A percentile compares a stretch with the other conserved stretches of the same genome.
phyloP scores from a whole-genome alignment of 768 basidiomycete species.

The Pleurotus giganteus region DNA sequence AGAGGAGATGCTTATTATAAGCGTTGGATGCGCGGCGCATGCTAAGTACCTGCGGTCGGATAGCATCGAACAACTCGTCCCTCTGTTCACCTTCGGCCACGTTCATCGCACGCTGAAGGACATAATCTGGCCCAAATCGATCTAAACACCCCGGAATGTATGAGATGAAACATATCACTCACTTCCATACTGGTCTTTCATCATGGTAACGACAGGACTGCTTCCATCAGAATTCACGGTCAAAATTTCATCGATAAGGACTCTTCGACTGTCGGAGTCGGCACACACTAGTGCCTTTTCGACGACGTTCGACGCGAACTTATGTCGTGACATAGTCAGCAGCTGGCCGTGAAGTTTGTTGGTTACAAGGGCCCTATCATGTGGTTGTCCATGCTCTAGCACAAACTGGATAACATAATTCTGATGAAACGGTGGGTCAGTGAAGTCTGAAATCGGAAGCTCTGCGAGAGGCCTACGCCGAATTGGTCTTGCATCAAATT shows the following conservation, averaged over 20 bases:
- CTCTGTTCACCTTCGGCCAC: constrained; percentile 73
- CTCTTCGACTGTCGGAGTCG: constrained; percentile 58
- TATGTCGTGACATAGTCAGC: constrained; percentile 77
- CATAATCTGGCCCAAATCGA: constrained; percentile 59
- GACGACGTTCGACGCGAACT: constrained; percentile 95
- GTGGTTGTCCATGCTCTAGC: constrained; percentile 71
- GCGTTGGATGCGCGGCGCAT: constrained; percentile 73
- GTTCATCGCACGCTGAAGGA: constrained; percentile 74
- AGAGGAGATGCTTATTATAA: constrained; percentile 77
- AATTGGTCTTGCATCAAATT: constrained; percentile 89
- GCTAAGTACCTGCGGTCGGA: constrained; percentile 64
- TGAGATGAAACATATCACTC: constrained; percentile 28
- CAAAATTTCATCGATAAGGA: constrained; percentile 83
- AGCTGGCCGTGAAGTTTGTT: constrained; percentile 74
- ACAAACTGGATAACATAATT: constrained; percentile 97
- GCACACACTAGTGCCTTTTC: constrained; percentile 83
- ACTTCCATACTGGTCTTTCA: constrained; percentile 92
- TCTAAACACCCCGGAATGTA: neutral
- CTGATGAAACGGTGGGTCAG: constrained; percentile 35
- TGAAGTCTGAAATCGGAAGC: neutral
- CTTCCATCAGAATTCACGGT: constrained; percentile 59
- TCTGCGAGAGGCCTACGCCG: constrained; percentile 53
- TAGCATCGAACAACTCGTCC: constrained; percentile 56
- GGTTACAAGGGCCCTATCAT: constrained; percentile 69
- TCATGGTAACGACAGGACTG: constrained; percentile 67